Conservation (phyloP, 306 rosid genomes). For the Dryas drummondii region DNA sequence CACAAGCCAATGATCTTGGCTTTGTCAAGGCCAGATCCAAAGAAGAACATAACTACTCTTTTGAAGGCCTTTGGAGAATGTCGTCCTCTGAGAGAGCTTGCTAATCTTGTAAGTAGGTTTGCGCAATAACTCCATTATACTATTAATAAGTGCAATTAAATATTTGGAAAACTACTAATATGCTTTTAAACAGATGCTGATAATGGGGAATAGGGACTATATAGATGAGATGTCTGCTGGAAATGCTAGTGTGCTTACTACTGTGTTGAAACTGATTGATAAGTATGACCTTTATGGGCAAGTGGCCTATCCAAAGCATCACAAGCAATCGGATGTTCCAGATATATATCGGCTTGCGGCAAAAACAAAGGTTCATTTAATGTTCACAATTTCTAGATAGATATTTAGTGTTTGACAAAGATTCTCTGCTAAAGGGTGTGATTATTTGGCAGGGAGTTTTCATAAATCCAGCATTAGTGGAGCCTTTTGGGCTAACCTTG, state of each 20-base stretch:
- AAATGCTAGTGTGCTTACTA: conserved; percentile 72
- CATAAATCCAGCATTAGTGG: conserved; percentile 91
- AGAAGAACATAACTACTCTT: conserved; percentile 84
- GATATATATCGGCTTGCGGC: conserved; percentile 88
- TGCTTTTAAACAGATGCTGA: conserved; percentile 54
- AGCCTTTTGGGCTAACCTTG: conserved; percentile 90
- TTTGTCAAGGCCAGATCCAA: conserved; percentile 86
- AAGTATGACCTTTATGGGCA: conserved; percentile 85
- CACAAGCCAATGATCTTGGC: conserved; percentile 94
- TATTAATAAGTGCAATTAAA: conserved; percentile 2
- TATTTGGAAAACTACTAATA: conserved; percentile 22
- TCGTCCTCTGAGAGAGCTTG: conserved; percentile 75
- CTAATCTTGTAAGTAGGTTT: conserved; percentile 73
- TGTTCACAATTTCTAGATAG: conserved; percentile 11
- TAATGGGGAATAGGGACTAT: conserved; percentile 87
- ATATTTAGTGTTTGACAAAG: not conserved
- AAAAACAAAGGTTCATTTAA: conserved; percentile 64
- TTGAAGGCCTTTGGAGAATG: conserved; percentile 88
- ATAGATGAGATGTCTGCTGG: conserved; percentile 83
- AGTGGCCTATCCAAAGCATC: conserved; percentile 94
- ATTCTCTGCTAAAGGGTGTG: conserved; percentile 23
- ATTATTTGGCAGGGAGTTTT: conserved; percentile 75
- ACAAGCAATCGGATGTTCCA: conserved; percentile 85
- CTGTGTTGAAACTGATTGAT: conserved; percentile 77
- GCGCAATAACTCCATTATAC: not conserved